Conservation (phyloP, 1,139 yeast genomes). For the Zygosaccharomyces sapae region DNA sequence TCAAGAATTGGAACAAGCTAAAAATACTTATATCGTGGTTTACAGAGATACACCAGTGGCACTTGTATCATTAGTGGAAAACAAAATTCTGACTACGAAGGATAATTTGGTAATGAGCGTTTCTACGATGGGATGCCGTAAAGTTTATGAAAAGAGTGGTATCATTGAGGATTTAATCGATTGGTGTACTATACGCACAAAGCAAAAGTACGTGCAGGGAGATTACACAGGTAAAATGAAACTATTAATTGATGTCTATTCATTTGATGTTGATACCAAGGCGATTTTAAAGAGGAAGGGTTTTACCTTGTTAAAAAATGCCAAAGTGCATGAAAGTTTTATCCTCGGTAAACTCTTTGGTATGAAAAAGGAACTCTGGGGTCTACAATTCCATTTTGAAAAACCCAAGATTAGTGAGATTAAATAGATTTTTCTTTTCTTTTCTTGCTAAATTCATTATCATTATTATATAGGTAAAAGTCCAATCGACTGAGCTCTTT, state of each 20-base stretch:
- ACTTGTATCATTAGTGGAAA: slow-evolving; percentile 43
- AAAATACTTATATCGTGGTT: slow-evolving; percentile 51
- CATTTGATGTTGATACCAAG: slow-evolving; percentile 46
- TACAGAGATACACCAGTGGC: slow-evolving; percentile 71
- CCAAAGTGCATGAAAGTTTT: slow-evolving; percentile 31
- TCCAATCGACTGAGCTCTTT: slow-evolving; percentile 7
- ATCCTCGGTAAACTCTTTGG: slow-evolving; percentile 41
- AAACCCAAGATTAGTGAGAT: slow-evolving; percentile 5
- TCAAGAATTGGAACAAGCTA: slow-evolving; percentile 35
- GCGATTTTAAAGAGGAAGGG: slow-evolving; percentile 38
- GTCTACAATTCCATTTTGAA: slow-evolving; percentile 38
- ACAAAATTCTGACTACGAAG: slow-evolving; percentile 31
- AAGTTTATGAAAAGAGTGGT: slow-evolving; percentile 60
- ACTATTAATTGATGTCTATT: slow-evolving; percentile 46
- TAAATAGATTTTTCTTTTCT: slow-evolving; percentile 1
- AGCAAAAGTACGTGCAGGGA: slow-evolving; percentile 37
- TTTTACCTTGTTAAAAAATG: slow-evolving; percentile 34
- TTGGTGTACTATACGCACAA: slow-evolving; percentile 54
- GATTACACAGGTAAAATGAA: slow-evolving; percentile 30
- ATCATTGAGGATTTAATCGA: slow-evolving; percentile 57
- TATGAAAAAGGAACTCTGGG: slow-evolving; percentile 49
- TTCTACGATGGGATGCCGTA: slow-evolving; percentile 58
- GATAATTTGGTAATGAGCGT: slow-evolving; percentile 47
- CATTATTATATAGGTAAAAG: slow-evolving; percentile 8
- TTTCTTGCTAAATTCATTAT: neutral